Percentiles rank a stretch among this genome's conserved stretches.
Conservation (phyloP, 2,329 filamentous ascomycete genomes). For the Arthrobotrys entomopaga region DNA sequence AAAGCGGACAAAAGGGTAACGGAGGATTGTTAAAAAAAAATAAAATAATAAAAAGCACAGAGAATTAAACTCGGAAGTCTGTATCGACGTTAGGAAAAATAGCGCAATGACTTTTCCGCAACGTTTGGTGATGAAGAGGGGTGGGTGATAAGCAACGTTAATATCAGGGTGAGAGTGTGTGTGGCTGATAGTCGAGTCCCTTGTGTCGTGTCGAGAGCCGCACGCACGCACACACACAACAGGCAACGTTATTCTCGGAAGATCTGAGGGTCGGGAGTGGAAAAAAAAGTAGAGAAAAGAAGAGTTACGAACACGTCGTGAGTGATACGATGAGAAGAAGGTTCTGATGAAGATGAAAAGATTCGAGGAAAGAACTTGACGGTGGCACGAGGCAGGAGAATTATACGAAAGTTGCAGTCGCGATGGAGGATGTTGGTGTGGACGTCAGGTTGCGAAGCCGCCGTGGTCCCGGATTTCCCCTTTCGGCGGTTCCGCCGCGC, state of each 20-base stretch:
- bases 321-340: constrained; percentile 5
- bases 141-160: constrained; percentile 7
- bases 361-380: not conserved
- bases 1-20: constrained; percentile 41
- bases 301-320: constrained; percentile 1
- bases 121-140: constrained; percentile 1
- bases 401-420: constrained; percentile 44
- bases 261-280: constrained; percentile 11
- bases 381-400: constrained; percentile 18
- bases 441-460: constrained; percentile 46
- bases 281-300: constrained; percentile 1
- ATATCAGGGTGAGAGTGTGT: constrained; percentile 24
- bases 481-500: constrained; percentile 46
- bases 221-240: constrained; percentile 29
- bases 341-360: not conserved
- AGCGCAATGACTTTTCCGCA: not conserved
- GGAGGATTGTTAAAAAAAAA: constrained; percentile 19
- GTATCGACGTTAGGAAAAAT: not conserved
- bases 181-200: constrained; percentile 36
- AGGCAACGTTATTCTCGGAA: constrained; percentile 28
- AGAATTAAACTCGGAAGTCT: not conserved
- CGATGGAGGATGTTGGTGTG: constrained; percentile 54
- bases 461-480: constrained; percentile 50
- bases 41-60: too few species aligned
- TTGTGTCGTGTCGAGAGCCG: constrained; percentile 42